phyloP scores from a whole-genome alignment of 805 yeast genomes.

The Myxozyma nipponensis region DNA sequence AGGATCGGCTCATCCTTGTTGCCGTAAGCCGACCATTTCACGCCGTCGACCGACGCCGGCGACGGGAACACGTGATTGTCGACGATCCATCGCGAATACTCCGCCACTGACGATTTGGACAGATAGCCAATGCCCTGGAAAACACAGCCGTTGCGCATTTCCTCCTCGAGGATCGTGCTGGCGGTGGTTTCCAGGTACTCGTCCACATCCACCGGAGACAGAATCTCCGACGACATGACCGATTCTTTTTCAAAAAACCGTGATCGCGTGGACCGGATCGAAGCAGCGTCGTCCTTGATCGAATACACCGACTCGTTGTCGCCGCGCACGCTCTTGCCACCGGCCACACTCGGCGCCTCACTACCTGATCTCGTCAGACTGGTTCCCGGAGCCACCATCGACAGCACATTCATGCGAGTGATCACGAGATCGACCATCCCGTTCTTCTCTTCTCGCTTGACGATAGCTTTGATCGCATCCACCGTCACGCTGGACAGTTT shows the following conservation, averaged over 20 bases:
- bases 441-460: slow-evolving; percentile 21
- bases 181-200: slow-evolving; percentile 13
- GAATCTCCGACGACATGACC: background rate
- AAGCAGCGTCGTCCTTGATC: slow-evolving; percentile 18
- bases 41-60: slow-evolving; percentile 20
- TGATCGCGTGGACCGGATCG: slow-evolving; percentile 20
- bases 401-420: slow-evolving; percentile 18
- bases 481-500: slow-evolving; percentile 16
- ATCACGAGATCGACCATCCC: slow-evolving; percentile 26
- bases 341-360: background rate
- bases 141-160: slow-evolving; percentile 21
- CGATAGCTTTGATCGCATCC: slow-evolving; percentile 23
- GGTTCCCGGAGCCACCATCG: slow-evolving; percentile 21
- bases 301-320: slow-evolving; percentile 24
- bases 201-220: no score
- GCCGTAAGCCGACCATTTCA: slow-evolving; percentile 17
- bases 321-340: slow-evolving; percentile 3
- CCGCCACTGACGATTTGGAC: slow-evolving; percentile 21
- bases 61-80: slow-evolving; percentile 27
- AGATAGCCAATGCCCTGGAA: slow-evolving; percentile 25
- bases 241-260: slow-evolving; percentile 5
- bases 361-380: slow-evolving; percentile 4
- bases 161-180: slow-evolving; percentile 12
- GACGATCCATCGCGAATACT: slow-evolving; percentile 23
- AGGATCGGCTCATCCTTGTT: slow-evolving; percentile 17